A percentile compares a stretch with the other conserved stretches of the same genome.
These are phyloP conservation scores for Allium sativum DNA, from an alignment of 106 monocot genomes.

Conservation along the genomic window DNA sequence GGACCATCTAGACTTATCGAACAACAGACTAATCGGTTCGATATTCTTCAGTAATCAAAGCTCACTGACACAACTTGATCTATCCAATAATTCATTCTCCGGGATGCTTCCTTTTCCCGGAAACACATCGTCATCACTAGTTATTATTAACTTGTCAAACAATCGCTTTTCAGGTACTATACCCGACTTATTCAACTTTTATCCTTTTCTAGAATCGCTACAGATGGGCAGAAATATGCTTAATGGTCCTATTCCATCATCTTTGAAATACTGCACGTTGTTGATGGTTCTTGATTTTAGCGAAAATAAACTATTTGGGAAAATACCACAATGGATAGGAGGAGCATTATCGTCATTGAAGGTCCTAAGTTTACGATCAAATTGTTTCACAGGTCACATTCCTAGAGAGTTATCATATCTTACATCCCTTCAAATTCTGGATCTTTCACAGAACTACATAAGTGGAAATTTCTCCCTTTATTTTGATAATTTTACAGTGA, in stretches of 20 bases:
- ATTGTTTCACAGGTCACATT: slow-evolving; percentile 1
- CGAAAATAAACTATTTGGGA: slow-evolving; percentile 1
- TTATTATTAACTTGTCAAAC: not conserved
- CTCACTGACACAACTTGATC: not conserved
- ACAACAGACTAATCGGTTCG: not conserved
- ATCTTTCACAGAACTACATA: slow-evolving; percentile 8
- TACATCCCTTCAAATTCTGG: slow-evolving; percentile 8
- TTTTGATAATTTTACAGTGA: slow-evolving; percentile 1
- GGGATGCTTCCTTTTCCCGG: not conserved
- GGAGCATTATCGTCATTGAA: not conserved
- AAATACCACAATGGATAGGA: slow-evolving; percentile 3
- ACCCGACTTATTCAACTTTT: not conserved
- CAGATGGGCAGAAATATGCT: slow-evolving; percentile 7
- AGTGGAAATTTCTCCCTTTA: not conserved
- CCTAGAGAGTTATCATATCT: not conserved
- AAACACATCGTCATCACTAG: not conserved
- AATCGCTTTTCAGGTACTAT: slow-evolving; percentile 8
- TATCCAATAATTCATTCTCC: slow-evolving; percentile 2
- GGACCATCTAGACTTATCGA: not conserved
- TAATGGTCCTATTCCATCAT: slow-evolving; percentile 1
- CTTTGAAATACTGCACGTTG: slow-evolving; percentile 1
- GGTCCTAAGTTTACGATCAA: slow-evolving; percentile 5
- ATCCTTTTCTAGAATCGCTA: not conserved
- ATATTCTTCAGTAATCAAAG: not conserved
- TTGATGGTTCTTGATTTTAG: slow-evolving; percentile 7